Conservation (phyloP, 1,284 basidiomycete genomes). For the Pisolithus thermaeus region DNA sequence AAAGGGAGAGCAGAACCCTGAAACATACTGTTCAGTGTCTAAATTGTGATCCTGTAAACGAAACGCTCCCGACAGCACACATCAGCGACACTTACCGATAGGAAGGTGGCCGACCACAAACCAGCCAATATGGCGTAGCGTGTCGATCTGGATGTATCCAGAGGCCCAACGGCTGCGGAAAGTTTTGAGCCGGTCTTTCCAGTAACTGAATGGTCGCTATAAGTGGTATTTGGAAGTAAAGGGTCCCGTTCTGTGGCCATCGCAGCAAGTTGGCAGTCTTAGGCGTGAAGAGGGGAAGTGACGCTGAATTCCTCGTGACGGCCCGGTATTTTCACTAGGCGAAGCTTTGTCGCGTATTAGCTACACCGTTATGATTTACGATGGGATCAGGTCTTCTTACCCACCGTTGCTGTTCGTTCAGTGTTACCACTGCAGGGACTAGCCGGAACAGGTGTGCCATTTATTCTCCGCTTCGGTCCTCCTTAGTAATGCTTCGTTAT, state of each 20-base stretch:
- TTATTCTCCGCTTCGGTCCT: no score
- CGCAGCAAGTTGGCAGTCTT: background rate
- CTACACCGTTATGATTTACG: no score
- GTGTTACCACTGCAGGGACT: no score
- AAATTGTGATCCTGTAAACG: background rate
- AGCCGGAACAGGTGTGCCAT: no score
- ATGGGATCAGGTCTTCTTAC: no score
- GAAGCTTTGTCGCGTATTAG: no score
- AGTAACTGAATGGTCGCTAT: background rate
- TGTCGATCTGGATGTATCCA: slow-evolving; percentile 51
- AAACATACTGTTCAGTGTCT: slow-evolving; percentile 1
- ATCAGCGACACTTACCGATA: slow-evolving; percentile 47
- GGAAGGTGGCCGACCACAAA: slow-evolving; percentile 63
- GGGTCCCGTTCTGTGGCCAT: slow-evolving; percentile 38
- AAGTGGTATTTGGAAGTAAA: slow-evolving; percentile 24
- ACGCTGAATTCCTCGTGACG: background rate
- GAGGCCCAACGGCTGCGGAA: slow-evolving; percentile 37
- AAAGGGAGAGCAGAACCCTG: background rate
- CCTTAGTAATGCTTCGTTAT: no score
- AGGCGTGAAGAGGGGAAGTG: background rate
- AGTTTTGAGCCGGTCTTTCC: slow-evolving; percentile 4
- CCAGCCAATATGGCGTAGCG: slow-evolving; percentile 61
- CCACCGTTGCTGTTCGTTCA: no score
- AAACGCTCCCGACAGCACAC: slow-evolving; percentile 2
- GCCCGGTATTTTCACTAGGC: background rate